Percentiles rank a stretch among this genome's conserved stretches.
phyloP scores from a whole-genome alignment of 805 yeast species.

The Candida jianshihensis region DNA sequence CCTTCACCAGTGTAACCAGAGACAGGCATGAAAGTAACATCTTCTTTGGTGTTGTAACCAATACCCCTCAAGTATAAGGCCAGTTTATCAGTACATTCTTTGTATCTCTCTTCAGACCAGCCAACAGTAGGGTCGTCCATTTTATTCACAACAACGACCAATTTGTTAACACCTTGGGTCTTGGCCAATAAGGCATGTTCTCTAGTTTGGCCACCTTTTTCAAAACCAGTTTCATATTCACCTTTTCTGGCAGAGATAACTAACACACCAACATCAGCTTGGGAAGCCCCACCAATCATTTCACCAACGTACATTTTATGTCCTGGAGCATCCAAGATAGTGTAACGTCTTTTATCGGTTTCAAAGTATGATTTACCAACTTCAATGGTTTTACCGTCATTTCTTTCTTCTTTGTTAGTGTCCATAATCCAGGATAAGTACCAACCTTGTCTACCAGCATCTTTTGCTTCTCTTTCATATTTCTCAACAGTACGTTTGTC shows the following conservation, averaged over 20 bases:
- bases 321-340: slow-evolving; percentile 98
- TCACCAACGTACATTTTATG: slow-evolving; percentile 98
- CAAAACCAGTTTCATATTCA: slow-evolving; percentile 98
- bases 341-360: slow-evolving; percentile 96
- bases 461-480: slow-evolving; percentile 97
- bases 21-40: slow-evolving; percentile 91
- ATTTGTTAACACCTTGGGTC: slow-evolving; percentile 95
- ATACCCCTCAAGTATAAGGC: slow-evolving; percentile 73
- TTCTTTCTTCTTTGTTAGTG: slow-evolving; percentile 97
- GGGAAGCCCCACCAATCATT: slow-evolving; percentile 99
- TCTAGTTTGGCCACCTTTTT: slow-evolving; percentile 98
- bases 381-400: slow-evolving; percentile 98
- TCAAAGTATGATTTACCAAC: slow-evolving; percentile 97
- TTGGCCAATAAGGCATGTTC: slow-evolving; percentile 96
- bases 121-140: slow-evolving; percentile 97
- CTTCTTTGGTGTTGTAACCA: slow-evolving; percentile 81
- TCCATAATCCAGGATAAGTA: slow-evolving; percentile 99
- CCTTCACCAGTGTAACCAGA: slow-evolving; percentile 98
- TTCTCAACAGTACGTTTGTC: slow-evolving; percentile 98
- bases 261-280: slow-evolving; percentile 96
- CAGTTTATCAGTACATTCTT: slow-evolving; percentile 87
- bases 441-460: slow-evolving; percentile 99
- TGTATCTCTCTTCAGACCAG: slow-evolving; percentile 95
- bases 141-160: slow-evolving; percentile 91
- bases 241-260: slow-evolving; percentile 98